Base-by-base conservation (phyloP, 2,329 filamentous ascomycete genomes). In the Colletotrichum orchidophilum region DNA sequence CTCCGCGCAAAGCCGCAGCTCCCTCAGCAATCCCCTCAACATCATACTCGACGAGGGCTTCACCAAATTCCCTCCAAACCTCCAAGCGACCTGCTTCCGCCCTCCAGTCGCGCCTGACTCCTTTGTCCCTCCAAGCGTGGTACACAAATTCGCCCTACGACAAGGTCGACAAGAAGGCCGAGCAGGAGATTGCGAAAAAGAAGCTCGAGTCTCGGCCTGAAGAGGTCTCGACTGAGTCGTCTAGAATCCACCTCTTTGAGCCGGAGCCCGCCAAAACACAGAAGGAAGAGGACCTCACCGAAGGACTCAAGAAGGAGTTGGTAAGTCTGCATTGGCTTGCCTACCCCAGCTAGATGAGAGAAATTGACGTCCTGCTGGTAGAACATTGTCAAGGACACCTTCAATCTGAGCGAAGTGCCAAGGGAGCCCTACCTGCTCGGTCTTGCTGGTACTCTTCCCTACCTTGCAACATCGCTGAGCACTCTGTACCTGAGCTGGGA, bases 401-500 rank as follows among this genome's bases (percentile, higher is more conserved):
- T 95, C 77, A 87, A 86, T 24, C 85, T 95, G 42, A 78, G 81
- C 39, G 83, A 84, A 2, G 92, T 94, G 4, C 93, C 93, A 8
- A 88, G 86, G 76, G 90, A 93, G 78, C 89, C 92, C 26, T 86
- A 92, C 59, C 85, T 87, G 69, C 87, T 95, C 53, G 93, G 93
- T 66, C 85, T 94, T 70, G 93, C 93, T 6, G 95, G 94, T 77
- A 92, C 97, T 1, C 77, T 97, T 5, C 94, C 96, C 55, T 98
- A 97, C 82, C 85, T 97, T 11, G 93, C 87, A 52, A 98, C 95
- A 5, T 97, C 95, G 0, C 78, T 95, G 3, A 90, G 93, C 39
- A 97, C 95, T 1, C 87, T 97, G 64, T 95, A 91, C 79, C 90
- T 97, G 49, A 90, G 94, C 3, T 97, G 92, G 87, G 91, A 96